Evolutionary conservation across 176 grass and related monocot genomes (phyloP), one percentile per base, ranked within the genome.

Genomic region (Musa acuminata): DNA sequence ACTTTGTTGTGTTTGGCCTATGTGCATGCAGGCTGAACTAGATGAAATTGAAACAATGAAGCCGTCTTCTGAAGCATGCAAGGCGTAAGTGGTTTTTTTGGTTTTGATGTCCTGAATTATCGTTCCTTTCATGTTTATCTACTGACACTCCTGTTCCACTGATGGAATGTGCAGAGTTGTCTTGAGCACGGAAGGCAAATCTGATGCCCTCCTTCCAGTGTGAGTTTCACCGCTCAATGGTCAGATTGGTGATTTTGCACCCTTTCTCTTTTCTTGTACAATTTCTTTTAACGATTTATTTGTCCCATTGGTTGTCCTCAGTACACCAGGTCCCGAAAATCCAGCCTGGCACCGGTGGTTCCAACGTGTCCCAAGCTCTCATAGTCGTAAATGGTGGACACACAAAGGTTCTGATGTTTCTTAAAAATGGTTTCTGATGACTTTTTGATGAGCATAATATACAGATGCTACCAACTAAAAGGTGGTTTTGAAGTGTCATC

Each of bases 311-410:
- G 14, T 8, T 82, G 51, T 79, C 80, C 59, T 59, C 87, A 99
- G 95, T 65, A 94, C 88, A 23, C 87, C 79, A 58, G 91, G 88
- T 69, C 95, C 95, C 6, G 88, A 99, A 70, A 86, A 91, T 76
- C 70, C 86, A 78, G 91, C 90, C 9, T 99, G 95, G 95, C 86
- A 99, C 55, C 85, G 90, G 43, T 99, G 95, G 95, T 99, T 99
- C 73, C 86, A 89, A 72, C 86, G 86, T 17, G 90, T 89, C 52
- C 95, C 86, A 35, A 92, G 89, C 78, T 94, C 90, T 63, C 95
- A 86, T 53, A 87, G 84, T 70, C 82, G 82, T 83, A 98, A 91
- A 84, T 99, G 95, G 95, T 99, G 95, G 95, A 77, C 82, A 27
- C 54, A 75, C 49, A 91, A 80, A 85, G 81, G 86, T 76, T 89